These are phyloP conservation scores for Myxozyma melibiosi DNA, from an alignment of 805 yeast species.

Conservation along the genomic window DNA sequence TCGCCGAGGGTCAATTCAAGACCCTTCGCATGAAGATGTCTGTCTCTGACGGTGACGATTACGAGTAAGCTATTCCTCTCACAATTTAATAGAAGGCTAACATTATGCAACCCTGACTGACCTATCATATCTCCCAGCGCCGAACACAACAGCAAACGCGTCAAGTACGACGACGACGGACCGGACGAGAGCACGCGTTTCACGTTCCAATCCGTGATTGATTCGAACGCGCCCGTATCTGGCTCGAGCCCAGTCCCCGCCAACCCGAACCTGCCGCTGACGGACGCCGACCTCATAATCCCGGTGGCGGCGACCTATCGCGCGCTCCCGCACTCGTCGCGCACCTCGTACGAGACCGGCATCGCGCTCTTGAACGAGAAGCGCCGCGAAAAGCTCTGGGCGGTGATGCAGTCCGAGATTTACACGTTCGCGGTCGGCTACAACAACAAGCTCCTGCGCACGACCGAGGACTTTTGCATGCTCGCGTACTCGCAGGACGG, in stretches of 20 bases:
- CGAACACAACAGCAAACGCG: constrained; percentile 8
- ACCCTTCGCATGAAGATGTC: constrained; percentile 2
- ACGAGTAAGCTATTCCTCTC: not conserved
- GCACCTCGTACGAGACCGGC: constrained; percentile 26
- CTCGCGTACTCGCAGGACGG: constrained; percentile 33
- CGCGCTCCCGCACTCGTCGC: constrained; percentile 17
- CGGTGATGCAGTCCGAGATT: constrained; percentile 28
- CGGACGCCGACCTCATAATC: constrained; percentile 20
- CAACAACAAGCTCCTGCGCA: constrained; percentile 19
- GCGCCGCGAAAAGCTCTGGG: constrained; percentile 31
- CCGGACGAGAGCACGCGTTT: constrained; percentile 1
- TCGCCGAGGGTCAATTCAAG: not conserved
- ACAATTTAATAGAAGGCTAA: not conserved
- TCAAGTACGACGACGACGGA: constrained; percentile 9
- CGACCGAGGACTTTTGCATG: constrained; percentile 29
- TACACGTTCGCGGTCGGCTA: constrained; percentile 28
- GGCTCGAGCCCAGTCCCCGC: not conserved
- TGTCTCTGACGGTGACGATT: not conserved
- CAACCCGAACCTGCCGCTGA: constrained; percentile 16
- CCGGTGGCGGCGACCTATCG: constrained; percentile 20
- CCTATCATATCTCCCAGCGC: not conserved
- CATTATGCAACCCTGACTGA: no score
- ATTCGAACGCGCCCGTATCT: not conserved
- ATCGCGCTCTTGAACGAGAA: constrained; percentile 21
- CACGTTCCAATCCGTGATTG: not conserved